phyloP scores from a whole-genome alignment of 768 basidiomycete species.

The Phylloporus rhodoxanthus region DNA sequence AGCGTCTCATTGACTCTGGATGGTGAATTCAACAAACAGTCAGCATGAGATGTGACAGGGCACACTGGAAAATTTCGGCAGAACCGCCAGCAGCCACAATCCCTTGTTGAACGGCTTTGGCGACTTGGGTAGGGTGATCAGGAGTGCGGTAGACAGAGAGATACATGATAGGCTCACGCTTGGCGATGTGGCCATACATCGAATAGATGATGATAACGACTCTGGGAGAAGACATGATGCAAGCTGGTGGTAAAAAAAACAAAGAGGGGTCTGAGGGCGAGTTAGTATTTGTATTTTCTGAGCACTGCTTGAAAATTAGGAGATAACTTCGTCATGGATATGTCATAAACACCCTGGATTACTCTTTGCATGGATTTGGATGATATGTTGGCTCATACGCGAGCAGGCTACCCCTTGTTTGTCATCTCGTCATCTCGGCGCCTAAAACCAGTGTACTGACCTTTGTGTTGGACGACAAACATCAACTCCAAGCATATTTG shows the following conservation, averaged over 20 bases:
- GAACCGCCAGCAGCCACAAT: conserved; percentile 44
- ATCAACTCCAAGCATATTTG: too few species aligned
- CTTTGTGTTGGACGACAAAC: not conserved
- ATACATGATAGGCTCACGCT: conserved; percentile 40
- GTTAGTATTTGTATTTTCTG: not conserved
- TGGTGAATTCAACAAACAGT: not conserved
- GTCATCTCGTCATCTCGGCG: not conserved
- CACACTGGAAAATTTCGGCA: conserved; percentile 52
- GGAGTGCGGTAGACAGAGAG: not conserved
- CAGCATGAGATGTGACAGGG: not conserved
- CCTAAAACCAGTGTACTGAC: not conserved
- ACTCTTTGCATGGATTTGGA: not conserved
- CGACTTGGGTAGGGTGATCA: conserved; percentile 42
- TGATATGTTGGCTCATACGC: too few species aligned
- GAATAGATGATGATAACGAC: conserved; percentile 71
- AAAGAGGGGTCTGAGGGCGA: not conserved
- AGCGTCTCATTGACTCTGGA: conserved; percentile 78
- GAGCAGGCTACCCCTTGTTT: not conserved
- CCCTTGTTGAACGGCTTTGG: conserved; percentile 45
- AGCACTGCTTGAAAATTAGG: conserved; percentile 7
- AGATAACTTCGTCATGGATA: not conserved
- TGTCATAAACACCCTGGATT: not conserved
- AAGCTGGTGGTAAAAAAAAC: not conserved
- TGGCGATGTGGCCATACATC: conserved; percentile 68
- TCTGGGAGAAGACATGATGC: conserved; percentile 43